Percentiles rank a stretch among this genome's conserved stretches.
Evolutionary conservation across 1,284 basidiomycete species (phyloP).

Genomic region (Cutaneotrichosporon cyanovorans): DNA sequence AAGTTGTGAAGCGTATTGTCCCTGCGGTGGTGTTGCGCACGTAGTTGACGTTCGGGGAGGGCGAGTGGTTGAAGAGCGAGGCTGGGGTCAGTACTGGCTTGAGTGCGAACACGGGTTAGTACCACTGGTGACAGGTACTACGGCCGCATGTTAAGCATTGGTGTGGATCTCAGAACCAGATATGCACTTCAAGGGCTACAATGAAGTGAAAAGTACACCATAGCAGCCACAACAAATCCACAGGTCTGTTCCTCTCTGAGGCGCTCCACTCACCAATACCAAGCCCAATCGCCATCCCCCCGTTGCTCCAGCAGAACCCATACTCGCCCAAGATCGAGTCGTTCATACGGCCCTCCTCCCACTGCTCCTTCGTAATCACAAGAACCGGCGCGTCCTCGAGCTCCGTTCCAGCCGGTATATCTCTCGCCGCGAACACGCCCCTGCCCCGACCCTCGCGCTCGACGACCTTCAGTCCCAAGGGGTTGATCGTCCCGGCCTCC

Average conservation of each 20-base stretch:
- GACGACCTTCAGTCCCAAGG: constrained; percentile 32
- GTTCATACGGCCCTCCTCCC: constrained; percentile 54
- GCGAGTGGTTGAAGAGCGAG: constrained; percentile 46
- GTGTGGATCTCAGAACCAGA: background rate
- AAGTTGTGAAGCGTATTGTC: constrained; percentile 35
- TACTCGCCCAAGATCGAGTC: constrained; percentile 74
- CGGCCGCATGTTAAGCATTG: too few relatives aligned
- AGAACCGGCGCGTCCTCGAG: constrained; percentile 84
- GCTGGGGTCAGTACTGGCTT: too few relatives aligned
- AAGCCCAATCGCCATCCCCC: constrained; percentile 75
- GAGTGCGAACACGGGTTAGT: too few relatives aligned
- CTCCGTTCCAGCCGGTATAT: constrained; percentile 58
- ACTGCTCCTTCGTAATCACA: constrained; percentile 64
- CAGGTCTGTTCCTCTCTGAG: background rate
- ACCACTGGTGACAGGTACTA: too few relatives aligned
- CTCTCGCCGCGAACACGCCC: constrained; percentile 49
- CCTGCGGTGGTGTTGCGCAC: constrained; percentile 23
- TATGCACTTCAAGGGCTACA: background rate
- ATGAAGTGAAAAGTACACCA: background rate
- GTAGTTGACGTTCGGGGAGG: constrained; percentile 44
- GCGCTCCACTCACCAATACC: constrained; percentile 69
- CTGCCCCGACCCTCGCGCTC: constrained; percentile 32
- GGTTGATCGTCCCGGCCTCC: constrained; percentile 43
- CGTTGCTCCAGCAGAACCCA: constrained; percentile 71
- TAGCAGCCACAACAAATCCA: background rate